Evolutionary conservation across 2,329 filamentous ascomycete species (phyloP), one percentile per base, ranked within the genome.

Genomic region (Colletotrichum theobromicola): DNA sequence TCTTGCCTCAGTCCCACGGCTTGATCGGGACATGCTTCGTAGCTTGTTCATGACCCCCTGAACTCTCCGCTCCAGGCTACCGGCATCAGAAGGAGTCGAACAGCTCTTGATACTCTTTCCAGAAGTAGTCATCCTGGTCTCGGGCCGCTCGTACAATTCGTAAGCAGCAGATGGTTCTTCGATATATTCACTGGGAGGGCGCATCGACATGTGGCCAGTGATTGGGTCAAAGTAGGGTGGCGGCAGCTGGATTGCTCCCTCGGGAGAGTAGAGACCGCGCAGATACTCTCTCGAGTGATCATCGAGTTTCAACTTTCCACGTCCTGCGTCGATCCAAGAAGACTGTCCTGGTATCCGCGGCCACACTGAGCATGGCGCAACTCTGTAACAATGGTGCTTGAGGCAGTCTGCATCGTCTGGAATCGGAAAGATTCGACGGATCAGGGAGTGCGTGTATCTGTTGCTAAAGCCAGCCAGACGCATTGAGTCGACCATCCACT

Each of bases 381-480:
- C 65, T n/a, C 74, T 65, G 35, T 75, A 75, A 9, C 66, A 55
- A 30, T 76, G 63, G 12, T 67, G 42, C 50, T 67, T 74, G 28
- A 74, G 28, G 15, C 42, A n/a, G 12, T 67, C 57, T 26, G 28
- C 42, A 24, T 61, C 35, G 1, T 57, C 37, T 3, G 72, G 70
- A 0, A 73, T 10, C 1, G 79, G 76, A 50, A 84, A 83, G 8
- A 84, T 34, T 1, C 77, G 76, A 16, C 76, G 63, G 13, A 83
- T 67, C 30, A 84, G 77, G 10, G 67, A 71, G 30, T 78, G 70
- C 1, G 81, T 80, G 73, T 83, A 85, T 0, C 61, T 15, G 15
- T 83, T 79, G 71, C 77, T 79, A 74, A 86, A 85, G 3, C 84
- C 84, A 26, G 80, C 83, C 69, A 86, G 80, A 21, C 84, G 81